Conservation (phyloP, 495 filamentous ascomycete species). For the Aspergillus homomorphus region DNA sequence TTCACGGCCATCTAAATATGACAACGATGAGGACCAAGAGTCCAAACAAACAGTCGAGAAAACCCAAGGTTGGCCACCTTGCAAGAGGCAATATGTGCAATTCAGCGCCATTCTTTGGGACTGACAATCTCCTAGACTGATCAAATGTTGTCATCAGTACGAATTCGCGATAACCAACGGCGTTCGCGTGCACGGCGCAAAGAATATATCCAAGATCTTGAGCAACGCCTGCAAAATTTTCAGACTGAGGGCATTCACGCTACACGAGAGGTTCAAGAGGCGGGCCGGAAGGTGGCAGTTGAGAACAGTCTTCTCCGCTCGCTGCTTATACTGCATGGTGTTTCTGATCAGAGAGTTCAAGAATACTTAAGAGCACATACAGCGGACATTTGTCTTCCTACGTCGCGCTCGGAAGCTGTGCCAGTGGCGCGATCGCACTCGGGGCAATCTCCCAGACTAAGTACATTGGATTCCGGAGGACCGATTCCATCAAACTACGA, state of each 20-base stretch:
- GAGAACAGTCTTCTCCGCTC: neutral
- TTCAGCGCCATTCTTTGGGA: neutral
- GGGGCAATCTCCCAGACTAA: too few species aligned
- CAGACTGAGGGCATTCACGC: slow-evolving; percentile 57
- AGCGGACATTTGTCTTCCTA: neutral
- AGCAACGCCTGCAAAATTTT: slow-evolving; percentile 53
- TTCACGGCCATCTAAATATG: too few species aligned
- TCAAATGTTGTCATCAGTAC: slow-evolving; percentile 11
- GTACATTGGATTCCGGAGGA: slow-evolving; percentile 23
- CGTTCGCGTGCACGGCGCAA: slow-evolving; percentile 66
- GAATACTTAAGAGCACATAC: neutral
- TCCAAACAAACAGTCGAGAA: too few species aligned
- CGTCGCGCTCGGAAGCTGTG: neutral
- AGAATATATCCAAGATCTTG: slow-evolving; percentile 65
- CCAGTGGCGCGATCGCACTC: neutral
- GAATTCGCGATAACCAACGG: slow-evolving; percentile 64
- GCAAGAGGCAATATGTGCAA: neutral
- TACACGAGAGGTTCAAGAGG: slow-evolving; percentile 29
- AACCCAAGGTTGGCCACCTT: neutral
- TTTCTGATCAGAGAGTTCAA: neutral
- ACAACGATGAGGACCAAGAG: too few species aligned
- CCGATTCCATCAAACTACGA: slow-evolving; percentile 8
- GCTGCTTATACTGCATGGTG: neutral
- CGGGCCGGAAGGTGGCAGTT: neutral
- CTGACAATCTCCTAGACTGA: neutral